phyloP scores from a whole-genome alignment of 495 filamentous ascomycete species.

The Penicillium egyptiacum region DNA sequence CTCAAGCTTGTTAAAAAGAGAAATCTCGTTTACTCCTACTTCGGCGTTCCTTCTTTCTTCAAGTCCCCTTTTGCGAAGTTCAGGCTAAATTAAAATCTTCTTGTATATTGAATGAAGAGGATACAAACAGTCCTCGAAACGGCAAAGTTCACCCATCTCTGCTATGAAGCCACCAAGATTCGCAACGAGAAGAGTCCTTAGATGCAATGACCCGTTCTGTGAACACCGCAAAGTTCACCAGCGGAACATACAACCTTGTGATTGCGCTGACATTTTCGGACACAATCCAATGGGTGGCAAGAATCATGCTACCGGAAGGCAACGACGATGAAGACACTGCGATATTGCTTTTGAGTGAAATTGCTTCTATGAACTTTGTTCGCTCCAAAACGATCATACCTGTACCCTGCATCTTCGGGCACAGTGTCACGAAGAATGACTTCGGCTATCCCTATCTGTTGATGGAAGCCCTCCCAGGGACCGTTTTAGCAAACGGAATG shows the following conservation, averaged over 20 bases:
- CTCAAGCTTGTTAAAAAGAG: too few relatives aligned
- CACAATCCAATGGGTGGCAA: conserved; percentile 11
- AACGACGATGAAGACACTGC: background rate
- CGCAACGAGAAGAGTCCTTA: background rate
- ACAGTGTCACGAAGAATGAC: conserved; percentile 2
- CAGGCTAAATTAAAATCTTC: too few relatives aligned
- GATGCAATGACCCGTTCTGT: conserved; percentile 3
- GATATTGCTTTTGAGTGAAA: conserved; percentile 3
- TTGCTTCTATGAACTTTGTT: conserved; percentile 6
- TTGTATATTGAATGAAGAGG: too few relatives aligned
- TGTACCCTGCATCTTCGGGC: conserved; percentile 8
- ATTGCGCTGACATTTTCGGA: conserved; percentile 9
- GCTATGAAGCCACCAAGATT: conserved; percentile 6
- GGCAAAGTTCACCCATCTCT: conserved; percentile 8
- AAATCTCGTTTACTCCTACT: too few relatives aligned
- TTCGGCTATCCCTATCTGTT: conserved; percentile 9
- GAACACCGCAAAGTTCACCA: conserved; percentile 2
- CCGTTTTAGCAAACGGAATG: background rate
- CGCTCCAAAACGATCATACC: conserved; percentile 8
- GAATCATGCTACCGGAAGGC: background rate
- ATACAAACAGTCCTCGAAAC: conserved; percentile 4
- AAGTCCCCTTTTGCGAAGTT: too few relatives aligned
- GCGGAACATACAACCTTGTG: conserved; percentile 7
- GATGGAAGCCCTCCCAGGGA: conserved; percentile 9
- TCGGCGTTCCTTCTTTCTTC: too few relatives aligned